phyloP scores from a whole-genome alignment of 2,329 filamentous ascomycete genomes.

The Verticillium nubilum region DNA sequence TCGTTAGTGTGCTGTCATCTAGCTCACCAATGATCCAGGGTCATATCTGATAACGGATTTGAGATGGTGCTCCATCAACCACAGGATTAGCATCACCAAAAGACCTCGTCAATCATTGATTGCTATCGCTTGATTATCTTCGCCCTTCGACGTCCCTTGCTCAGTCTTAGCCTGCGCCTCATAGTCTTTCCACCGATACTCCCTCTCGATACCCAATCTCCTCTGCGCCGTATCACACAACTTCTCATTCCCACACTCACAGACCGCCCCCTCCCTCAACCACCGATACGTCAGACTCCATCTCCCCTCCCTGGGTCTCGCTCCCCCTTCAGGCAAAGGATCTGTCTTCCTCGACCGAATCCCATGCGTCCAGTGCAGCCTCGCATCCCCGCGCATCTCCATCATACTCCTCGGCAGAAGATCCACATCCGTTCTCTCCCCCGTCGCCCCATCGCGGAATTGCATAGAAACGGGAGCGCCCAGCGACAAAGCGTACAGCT shows the following conservation, averaged over 20 bases:
- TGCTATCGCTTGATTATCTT: too few species aligned
- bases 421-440: constrained; percentile 35
- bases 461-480: constrained; percentile 38
- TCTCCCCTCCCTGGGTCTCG: constrained; percentile 34
- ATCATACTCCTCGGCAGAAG: constrained; percentile 43
- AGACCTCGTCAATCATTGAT: too few species aligned
- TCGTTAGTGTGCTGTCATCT: too few species aligned
- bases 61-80: too few species aligned
- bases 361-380: constrained; percentile 51
- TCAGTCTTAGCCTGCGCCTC: constrained; percentile 1
- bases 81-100: too few species aligned
- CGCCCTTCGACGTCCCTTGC: background rate
- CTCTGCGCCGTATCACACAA: constrained; percentile 47
- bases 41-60: too few species aligned
- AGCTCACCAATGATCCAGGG: too few species aligned
- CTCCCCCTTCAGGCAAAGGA: constrained; percentile 35
- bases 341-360: constrained; percentile 51
- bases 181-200: constrained; percentile 40
- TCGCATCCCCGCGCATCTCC: constrained; percentile 41
- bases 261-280: constrained; percentile 38
- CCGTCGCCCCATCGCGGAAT: constrained; percentile 25
- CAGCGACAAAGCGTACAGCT: constrained; percentile 39
- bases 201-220: constrained; percentile 38
- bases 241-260: constrained; percentile 43
- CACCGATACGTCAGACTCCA: constrained; percentile 54